phyloP scores from a whole-genome alignment of 1,139 yeast species.

The Suhomyces atakaporum region DNA sequence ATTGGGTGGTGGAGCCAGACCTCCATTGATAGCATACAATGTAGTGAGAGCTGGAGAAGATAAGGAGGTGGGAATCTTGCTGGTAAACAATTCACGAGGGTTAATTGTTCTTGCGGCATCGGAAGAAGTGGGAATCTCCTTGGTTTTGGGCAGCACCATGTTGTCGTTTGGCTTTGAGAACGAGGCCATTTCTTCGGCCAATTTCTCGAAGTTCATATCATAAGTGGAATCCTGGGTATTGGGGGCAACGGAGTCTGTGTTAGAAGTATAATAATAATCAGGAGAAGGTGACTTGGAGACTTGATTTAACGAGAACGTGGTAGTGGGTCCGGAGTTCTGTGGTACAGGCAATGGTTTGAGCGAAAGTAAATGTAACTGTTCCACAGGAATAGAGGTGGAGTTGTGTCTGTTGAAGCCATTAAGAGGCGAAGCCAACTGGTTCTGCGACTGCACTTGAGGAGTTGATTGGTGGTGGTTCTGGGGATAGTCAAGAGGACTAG shows the following conservation, averaged over 20 bases:
- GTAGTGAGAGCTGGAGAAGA: slow-evolving; percentile 23
- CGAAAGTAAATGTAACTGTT: slow-evolving; percentile 17
- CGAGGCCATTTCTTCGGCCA: slow-evolving; percentile 5
- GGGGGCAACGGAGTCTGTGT: slow-evolving; percentile 2
- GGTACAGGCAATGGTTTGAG: slow-evolving; percentile 7
- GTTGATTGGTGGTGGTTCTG: too few species aligned
- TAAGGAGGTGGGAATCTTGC: slow-evolving; percentile 16
- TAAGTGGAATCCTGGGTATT: background rate
- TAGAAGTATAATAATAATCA: slow-evolving; percentile 12
- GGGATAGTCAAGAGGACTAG: background rate
- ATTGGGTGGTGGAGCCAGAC: slow-evolving; percentile 1
- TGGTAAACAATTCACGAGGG: slow-evolving; percentile 23
- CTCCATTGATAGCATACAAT: slow-evolving; percentile 15
- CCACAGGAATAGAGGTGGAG: slow-evolving; percentile 17
- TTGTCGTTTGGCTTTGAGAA: slow-evolving; percentile 1
- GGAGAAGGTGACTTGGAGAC: slow-evolving; percentile 13
- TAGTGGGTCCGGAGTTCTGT: slow-evolving; percentile 3
- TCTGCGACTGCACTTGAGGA: background rate
- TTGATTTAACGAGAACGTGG: slow-evolving; percentile 2
- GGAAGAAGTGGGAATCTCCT: background rate
- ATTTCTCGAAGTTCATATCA: slow-evolving; percentile 5
- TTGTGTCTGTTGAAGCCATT: slow-evolving; percentile 12
- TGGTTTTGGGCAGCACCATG: background rate
- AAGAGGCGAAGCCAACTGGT: slow-evolving; percentile 9
- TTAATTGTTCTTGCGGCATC: slow-evolving; percentile 21